phyloP scores from a whole-genome alignment of 768 basidiomycete species.

The Brasilioporus rufonigricans region DNA sequence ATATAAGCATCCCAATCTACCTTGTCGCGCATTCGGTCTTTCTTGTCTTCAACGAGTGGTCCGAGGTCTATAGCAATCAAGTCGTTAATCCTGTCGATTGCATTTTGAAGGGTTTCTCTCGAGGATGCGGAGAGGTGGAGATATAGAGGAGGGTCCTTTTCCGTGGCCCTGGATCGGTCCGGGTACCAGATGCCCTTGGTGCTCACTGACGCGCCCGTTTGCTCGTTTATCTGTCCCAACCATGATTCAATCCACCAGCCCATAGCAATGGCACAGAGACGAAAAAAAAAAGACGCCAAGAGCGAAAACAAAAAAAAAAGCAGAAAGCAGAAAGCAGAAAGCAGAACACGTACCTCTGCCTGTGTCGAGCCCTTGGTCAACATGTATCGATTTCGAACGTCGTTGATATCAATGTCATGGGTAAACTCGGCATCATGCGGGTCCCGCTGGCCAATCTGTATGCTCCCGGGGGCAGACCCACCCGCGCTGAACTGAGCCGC shows the following conservation, averaged over 20 bases:
- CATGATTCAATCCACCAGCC: background rate
- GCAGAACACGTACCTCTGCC: slow-evolving; percentile 62
- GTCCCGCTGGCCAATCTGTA: slow-evolving; percentile 52
- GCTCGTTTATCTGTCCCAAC: slow-evolving; percentile 75
- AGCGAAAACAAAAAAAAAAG: too few species aligned
- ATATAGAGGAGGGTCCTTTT: slow-evolving; percentile 91
- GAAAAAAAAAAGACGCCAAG: background rate
- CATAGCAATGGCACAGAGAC: background rate
- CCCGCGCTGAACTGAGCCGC: slow-evolving; percentile 75
- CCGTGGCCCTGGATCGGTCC: slow-evolving; percentile 85
- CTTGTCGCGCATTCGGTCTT: slow-evolving; percentile 63
- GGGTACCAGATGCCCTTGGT: slow-evolving; percentile 98
- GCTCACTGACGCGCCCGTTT: slow-evolving; percentile 89
- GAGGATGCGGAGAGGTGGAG: slow-evolving; percentile 85
- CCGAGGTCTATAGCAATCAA: slow-evolving; percentile 74
- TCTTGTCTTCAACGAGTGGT: slow-evolving; percentile 77
- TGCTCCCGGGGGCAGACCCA: slow-evolving; percentile 38
- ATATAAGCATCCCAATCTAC: slow-evolving; percentile 33
- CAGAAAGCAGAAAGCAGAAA: too few species aligned
- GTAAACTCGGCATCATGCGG: slow-evolving; percentile 78
- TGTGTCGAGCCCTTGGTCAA: slow-evolving; percentile 93
- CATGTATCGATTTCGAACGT: slow-evolving; percentile 91
- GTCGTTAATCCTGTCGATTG: slow-evolving; percentile 71
- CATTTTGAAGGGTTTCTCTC: slow-evolving; percentile 61
- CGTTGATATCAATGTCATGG: slow-evolving; percentile 95